phyloP scores from a whole-genome alignment of 2,329 filamentous ascomycete genomes.

The Scedosporium apiospermum region DNA sequence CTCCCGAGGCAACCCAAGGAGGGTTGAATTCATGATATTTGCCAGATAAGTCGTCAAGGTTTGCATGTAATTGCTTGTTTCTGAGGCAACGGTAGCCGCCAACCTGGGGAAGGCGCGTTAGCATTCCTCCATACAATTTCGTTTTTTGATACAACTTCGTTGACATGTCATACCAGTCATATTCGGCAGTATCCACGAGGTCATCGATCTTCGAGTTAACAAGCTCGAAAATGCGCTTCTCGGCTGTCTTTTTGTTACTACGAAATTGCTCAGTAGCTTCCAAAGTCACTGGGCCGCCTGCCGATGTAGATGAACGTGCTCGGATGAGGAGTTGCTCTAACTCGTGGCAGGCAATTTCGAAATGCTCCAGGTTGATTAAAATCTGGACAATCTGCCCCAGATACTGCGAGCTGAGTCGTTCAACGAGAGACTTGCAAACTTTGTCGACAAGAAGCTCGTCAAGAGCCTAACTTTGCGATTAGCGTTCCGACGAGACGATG shows the following conservation, averaged over 20 bases:
- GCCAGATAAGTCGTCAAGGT: slow-evolving; percentile 86
- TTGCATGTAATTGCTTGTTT: slow-evolving; percentile 90
- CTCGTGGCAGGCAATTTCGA: slow-evolving; percentile 85
- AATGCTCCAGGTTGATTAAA: slow-evolving; percentile 93
- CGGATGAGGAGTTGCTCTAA: slow-evolving; percentile 78
- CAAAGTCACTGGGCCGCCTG: slow-evolving; percentile 69
- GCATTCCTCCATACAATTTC: slow-evolving; percentile 3
- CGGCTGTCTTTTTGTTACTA: slow-evolving; percentile 86
- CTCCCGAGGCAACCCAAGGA: slow-evolving; percentile 84
- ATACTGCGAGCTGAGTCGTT: slow-evolving; percentile 84
- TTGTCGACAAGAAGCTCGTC: slow-evolving; percentile 90
- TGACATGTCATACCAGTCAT: slow-evolving; percentile 61
- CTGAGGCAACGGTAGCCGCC: slow-evolving; percentile 47
- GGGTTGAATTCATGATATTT: slow-evolving; percentile 92
- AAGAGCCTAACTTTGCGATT: slow-evolving; percentile 51
- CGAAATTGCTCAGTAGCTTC: slow-evolving; percentile 79
- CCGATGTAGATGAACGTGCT: slow-evolving; percentile 72
- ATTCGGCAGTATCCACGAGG: slow-evolving; percentile 91
- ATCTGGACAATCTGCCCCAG: slow-evolving; percentile 98
- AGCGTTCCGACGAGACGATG: background rate
- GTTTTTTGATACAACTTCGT: background rate
- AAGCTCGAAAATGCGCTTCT: slow-evolving; percentile 95
- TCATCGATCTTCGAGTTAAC: slow-evolving; percentile 99
- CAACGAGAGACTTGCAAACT: slow-evolving; percentile 83
- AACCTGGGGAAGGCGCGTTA: slow-evolving; percentile 27